phyloP scores from a whole-genome alignment of 768 basidiomycete genomes.

The Russula griseocarnosa region DNA sequence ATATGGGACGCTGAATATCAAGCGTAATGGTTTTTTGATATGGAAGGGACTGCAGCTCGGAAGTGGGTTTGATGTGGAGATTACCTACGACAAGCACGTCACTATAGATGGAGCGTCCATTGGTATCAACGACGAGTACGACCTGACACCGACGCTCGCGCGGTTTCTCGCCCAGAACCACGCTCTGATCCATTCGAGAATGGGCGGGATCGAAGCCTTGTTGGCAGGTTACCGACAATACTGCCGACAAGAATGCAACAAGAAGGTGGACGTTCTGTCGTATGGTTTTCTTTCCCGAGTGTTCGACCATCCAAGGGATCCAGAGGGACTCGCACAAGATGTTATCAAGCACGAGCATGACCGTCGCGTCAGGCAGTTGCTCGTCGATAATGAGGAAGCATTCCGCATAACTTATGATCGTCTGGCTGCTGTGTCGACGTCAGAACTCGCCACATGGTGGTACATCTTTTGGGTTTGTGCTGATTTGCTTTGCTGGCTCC shows the following conservation, averaged over 20 bases:
- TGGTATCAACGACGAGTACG: constrained; percentile 63
- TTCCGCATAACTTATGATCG: constrained; percentile 54
- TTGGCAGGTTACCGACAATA: constrained; percentile 51
- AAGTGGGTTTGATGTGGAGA: constrained; percentile 62
- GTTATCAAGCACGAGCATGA: constrained; percentile 51
- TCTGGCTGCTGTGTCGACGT: constrained; percentile 45
- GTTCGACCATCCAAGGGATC: constrained; percentile 52
- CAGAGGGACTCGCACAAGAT: constrained; percentile 43
- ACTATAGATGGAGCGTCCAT: constrained; percentile 48
- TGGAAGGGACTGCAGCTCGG: constrained; percentile 56
- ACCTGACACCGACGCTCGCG: constrained; percentile 58
- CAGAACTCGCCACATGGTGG: constrained; percentile 65
- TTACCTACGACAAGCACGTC: constrained; percentile 54
- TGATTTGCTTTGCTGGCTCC: background rate
- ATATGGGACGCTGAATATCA: constrained; percentile 48
- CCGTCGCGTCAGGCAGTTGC: constrained; percentile 49
- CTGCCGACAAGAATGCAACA: constrained; percentile 45
- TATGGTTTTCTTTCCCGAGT: constrained; percentile 61
- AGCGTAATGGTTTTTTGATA: constrained; percentile 47
- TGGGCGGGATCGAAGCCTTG: constrained; percentile 44
- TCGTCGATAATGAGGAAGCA: constrained; percentile 43
- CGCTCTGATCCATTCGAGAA: constrained; percentile 42
- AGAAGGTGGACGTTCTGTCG: constrained; percentile 52
- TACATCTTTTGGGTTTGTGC: constrained; percentile 68
- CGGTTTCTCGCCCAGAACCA: constrained; percentile 59